Evolutionary conservation across 2,329 filamentous ascomycete genomes (phyloP).

Genomic region (Trichoderma semiorbis): DNA sequence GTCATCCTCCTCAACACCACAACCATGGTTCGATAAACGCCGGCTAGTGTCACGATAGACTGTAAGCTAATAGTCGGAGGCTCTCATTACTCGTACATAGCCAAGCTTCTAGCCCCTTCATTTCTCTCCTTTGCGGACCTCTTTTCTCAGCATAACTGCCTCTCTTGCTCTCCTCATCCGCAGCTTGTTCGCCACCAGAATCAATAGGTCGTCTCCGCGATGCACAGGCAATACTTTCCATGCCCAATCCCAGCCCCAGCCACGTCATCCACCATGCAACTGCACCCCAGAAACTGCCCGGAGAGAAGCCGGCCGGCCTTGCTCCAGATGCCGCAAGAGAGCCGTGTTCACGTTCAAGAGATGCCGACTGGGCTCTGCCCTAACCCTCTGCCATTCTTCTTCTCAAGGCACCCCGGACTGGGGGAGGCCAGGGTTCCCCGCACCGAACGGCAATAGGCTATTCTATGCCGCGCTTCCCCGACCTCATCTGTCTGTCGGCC

Average conservation of each 20-base stretch:
- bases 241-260: not conserved
- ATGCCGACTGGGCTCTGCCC: not conserved
- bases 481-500: not conserved
- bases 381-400: not conserved
- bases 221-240: not conserved
- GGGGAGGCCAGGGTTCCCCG: conserved; percentile 8
- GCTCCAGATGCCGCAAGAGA: conserved; percentile 6
- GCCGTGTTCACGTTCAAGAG: not conserved
- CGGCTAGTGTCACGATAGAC: not conserved
- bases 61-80: not conserved
- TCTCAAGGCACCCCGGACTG: not conserved
- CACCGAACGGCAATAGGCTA: not conserved
- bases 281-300: conserved; percentile 17
- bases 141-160: not conserved
- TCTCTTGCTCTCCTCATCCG: not conserved
- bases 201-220: not conserved
- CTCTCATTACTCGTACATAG: not conserved
- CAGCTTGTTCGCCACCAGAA: not conserved
- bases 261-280: conserved; percentile 15
- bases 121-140: not conserved
- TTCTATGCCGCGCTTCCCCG: conserved; percentile 8
- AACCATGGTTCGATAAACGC: not conserved
- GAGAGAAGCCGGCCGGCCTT: conserved; percentile 14
- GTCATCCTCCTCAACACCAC: not conserved
- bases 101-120: not conserved